phyloP scores from a whole-genome alignment of 2,329 filamentous ascomycete genomes.

The Cytospora mali region DNA sequence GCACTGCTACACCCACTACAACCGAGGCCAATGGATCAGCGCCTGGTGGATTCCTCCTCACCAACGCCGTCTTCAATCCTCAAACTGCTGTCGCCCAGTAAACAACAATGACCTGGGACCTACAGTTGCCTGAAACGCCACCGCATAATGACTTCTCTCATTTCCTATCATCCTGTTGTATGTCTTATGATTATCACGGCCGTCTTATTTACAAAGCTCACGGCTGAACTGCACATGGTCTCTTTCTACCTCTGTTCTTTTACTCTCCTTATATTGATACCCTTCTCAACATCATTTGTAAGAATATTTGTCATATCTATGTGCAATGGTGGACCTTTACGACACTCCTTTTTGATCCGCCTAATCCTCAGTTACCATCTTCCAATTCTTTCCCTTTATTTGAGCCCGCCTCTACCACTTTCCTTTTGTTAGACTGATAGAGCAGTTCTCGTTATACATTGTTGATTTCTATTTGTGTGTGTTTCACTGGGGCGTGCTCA shows the following conservation, averaged over 20 bases:
- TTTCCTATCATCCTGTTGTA: conserved; percentile 1
- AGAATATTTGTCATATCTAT: conserved; percentile 8
- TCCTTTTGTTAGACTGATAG: neutral
- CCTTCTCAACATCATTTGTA: conserved; percentile 32
- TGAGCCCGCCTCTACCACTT: neutral
- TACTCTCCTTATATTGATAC: conserved; percentile 27
- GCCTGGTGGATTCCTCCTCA: conserved; percentile 46
- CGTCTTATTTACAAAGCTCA: conserved; percentile 10
- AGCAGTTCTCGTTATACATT: conserved; percentile 13
- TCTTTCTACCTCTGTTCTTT: neutral
- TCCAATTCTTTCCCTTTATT: neutral
- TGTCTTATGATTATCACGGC: conserved; percentile 23
- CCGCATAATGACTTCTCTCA: neutral
- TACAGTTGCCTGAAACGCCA: neutral
- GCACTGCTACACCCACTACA: conserved; percentile 32
- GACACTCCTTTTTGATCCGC: neutral
- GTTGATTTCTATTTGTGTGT: neutral
- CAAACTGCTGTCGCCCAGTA: conserved; percentile 17
- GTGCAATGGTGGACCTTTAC: conserved; percentile 14
- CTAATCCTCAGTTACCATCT: neutral
- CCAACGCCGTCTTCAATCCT: conserved; percentile 54
- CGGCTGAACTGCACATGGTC: neutral
- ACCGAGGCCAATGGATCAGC: conserved; percentile 36
- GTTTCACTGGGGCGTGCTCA: too few relatives aligned
- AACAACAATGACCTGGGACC: neutral